A percentile compares a stretch with the other conserved stretches of the same genome.
Evolutionary conservation across 352 stramenopile species (phyloP).

Genomic region (Globisporangium cederbergense): DNA sequence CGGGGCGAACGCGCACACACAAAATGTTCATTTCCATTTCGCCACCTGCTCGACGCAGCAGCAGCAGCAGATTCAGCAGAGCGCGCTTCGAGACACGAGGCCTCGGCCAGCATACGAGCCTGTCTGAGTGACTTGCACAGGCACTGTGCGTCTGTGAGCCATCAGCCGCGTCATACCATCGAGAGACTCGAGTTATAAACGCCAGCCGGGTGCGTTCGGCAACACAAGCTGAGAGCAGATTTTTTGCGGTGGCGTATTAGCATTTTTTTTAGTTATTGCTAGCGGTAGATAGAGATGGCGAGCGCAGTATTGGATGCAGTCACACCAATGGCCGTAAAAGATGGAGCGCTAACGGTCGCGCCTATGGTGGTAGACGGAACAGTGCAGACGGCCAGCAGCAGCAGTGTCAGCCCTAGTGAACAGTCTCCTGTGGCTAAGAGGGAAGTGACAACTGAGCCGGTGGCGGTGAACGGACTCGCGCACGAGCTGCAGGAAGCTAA

Average conservation of each 20-base stretch:
- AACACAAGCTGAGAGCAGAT: too few relatives aligned
- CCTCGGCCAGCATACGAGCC: neutral
- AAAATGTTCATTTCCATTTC: conserved; percentile 6
- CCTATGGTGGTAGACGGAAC: neutral
- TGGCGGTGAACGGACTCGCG: neutral
- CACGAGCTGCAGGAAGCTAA: neutral
- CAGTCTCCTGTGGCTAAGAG: neutral
- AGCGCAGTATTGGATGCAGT: neutral
- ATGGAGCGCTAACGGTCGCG: too few relatives aligned
- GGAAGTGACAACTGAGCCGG: neutral
- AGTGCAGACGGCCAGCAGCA: neutral
- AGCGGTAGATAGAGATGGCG: too few relatives aligned
- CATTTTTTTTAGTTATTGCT: too few relatives aligned
- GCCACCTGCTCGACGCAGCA: neutral
- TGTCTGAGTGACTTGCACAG: neutral
- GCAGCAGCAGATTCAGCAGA: too few relatives aligned
- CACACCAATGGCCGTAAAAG: too few relatives aligned
- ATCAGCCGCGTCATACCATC: neutral
- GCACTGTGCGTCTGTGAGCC: neutral
- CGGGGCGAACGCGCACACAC: neutral
- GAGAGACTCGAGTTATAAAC: too few relatives aligned
- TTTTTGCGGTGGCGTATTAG: too few relatives aligned
- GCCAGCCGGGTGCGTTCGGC: too few relatives aligned
- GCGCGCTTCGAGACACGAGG: neutral
- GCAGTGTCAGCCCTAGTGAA: neutral